These are phyloP conservation scores for Pyrus communis DNA, from an alignment of 306 rosid species.

Conservation along the genomic window DNA sequence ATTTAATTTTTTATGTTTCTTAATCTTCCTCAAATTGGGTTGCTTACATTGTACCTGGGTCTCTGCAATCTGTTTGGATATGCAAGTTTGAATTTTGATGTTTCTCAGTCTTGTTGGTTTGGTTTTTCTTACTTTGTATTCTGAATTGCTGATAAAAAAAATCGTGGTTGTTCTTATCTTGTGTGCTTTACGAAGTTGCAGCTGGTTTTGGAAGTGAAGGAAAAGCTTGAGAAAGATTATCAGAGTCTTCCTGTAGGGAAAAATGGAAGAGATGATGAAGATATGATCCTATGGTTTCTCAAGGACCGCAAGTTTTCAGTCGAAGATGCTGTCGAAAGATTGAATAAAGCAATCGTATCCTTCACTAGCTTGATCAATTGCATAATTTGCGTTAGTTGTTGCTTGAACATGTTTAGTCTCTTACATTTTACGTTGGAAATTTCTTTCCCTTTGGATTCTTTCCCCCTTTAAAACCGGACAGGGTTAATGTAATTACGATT, in stretches of 20 bases:
- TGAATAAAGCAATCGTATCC: constrained; percentile 87
- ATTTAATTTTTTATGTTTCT: background rate
- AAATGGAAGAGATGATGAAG: constrained; percentile 97
- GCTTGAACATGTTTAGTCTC: background rate
- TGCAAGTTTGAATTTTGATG: background rate
- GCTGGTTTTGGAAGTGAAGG: constrained; percentile 78
- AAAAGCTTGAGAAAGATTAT: constrained; percentile 62
- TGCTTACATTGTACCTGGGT: background rate
- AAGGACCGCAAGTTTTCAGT: constrained; percentile 73
- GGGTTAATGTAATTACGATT: background rate
- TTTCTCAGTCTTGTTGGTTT: background rate
- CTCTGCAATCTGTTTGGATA: background rate
- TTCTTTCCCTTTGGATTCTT: background rate
- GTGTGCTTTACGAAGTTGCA: constrained; percentile 23
- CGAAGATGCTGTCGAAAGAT: constrained; percentile 54
- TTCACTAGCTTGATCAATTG: background rate
- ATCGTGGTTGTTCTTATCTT: background rate
- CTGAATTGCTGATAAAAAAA: background rate
- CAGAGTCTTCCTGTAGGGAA: constrained; percentile 61
- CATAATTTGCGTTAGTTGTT: background rate
- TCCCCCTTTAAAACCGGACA: background rate
- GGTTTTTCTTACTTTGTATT: background rate
- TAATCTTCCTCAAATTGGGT: background rate
- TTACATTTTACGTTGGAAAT: constrained; percentile 1
- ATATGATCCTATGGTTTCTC: constrained; percentile 90